phyloP scores from a whole-genome alignment of 768 basidiomycete genomes.

The Tulasnella sp. region DNA sequence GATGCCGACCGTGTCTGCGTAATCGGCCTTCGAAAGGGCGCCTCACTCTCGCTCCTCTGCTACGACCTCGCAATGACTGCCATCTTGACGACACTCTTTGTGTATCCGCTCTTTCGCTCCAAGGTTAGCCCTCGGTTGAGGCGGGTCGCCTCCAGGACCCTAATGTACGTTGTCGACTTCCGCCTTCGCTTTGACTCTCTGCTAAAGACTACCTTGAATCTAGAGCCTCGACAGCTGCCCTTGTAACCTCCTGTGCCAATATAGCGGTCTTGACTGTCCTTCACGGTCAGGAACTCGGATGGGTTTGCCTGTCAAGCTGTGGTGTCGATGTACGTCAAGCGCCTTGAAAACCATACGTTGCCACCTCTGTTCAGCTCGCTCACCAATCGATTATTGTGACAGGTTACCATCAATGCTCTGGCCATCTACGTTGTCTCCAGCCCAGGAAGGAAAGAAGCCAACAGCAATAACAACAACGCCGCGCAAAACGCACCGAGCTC shows the following conservation, averaged over 20 bases:
- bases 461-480: not conserved
- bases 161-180: not conserved
- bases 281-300: slow-evolving; percentile 26
- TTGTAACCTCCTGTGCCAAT: slow-evolving; percentile 26
- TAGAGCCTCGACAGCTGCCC: slow-evolving; percentile 21
- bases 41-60: slow-evolving; percentile 19
- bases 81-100: slow-evolving; percentile 23
- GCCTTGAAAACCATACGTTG: not conserved
- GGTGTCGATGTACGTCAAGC: not conserved
- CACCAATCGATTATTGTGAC: not conserved
- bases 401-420: slow-evolving; percentile 23
- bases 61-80: slow-evolving; percentile 24
- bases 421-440: slow-evolving; percentile 20
- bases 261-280: slow-evolving; percentile 25
- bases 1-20: slow-evolving; percentile 17
- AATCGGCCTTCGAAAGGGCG: slow-evolving; percentile 18
- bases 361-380: not conserved
- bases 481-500: not conserved
- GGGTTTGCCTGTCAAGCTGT: slow-evolving; percentile 25
- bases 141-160: slow-evolving; percentile 18
- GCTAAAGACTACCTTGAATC: not conserved
- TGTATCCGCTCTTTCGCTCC: slow-evolving; percentile 19
- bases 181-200: not conserved
- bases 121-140: slow-evolving; percentile 10
- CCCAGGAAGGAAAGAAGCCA: not conserved